These are phyloP conservation scores for Zasmidium citrigriseum DNA, from an alignment of 2,329 filamentous ascomycete species.

Conservation along the genomic window DNA sequence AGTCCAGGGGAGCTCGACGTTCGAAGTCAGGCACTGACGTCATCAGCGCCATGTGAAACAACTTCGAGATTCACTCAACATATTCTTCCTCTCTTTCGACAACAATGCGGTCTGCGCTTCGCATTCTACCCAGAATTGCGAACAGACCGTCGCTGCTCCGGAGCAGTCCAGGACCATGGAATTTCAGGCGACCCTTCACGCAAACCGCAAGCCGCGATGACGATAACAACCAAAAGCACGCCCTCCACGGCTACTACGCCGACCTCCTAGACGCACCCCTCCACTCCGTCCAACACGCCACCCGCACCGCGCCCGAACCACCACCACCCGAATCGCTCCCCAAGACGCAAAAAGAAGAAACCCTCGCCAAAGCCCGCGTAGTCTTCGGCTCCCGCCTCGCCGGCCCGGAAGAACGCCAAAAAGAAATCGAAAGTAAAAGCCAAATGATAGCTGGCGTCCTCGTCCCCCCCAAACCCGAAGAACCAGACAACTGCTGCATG, in stretches of 20 bases:
- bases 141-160: neutral
- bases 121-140: neutral
- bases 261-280: conserved; percentile 30
- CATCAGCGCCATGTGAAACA: neutral
- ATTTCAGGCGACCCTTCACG: neutral
- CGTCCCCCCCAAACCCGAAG: conserved; percentile 79
- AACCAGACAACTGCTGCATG: conserved; percentile 99
- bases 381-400: conserved; percentile 81
- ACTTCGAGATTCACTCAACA: too few species aligned
- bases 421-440: conserved; percentile 60
- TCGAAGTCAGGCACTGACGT: neutral
- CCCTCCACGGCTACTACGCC: conserved; percentile 29
- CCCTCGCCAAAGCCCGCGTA: conserved; percentile 62
- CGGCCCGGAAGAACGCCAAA: conserved; percentile 69
- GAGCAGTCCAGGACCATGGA: neutral
- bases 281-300: conserved; percentile 15
- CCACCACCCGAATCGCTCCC: conserved; percentile 37
- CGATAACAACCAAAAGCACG: conserved; percentile 34
- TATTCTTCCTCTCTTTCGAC: neutral
- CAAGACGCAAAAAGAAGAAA: conserved; percentile 55
- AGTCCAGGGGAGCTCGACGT: too few species aligned
- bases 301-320: conserved; percentile 26
- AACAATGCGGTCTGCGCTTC: conserved; percentile 20
- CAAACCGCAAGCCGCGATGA: conserved; percentile 2
- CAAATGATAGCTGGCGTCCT: conserved; percentile 73